Base-by-base conservation (phyloP, 768 basidiomycete genomes). In the Auricularia auricula-judae region DNA sequence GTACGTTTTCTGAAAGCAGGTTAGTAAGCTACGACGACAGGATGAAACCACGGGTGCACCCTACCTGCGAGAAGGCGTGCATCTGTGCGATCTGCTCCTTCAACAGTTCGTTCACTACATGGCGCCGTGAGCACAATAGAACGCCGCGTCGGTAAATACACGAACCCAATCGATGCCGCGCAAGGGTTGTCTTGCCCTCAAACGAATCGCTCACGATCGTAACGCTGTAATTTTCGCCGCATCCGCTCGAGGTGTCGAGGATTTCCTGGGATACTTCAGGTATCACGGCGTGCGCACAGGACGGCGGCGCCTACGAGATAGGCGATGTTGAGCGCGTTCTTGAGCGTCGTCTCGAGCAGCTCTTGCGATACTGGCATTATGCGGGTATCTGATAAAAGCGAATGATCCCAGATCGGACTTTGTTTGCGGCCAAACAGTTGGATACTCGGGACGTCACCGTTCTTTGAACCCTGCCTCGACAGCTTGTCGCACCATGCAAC, bases 21-120 rank as follows among this genome's bases (percentile, higher is more conserved):
- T 29, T 2, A 33, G 35, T 53, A 59, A 36, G 61, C 14, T 2
- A 35, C 64, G 35, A 64, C 23, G 51, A 29, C 42, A 33, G n/a
- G 44, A 39, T 36, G 62, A 60, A 29, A 14, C 36, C 61, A 11
- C 10, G 33, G 18, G 18, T 42, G 4, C 33, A 3, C 29, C 76
- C 62, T 68, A 91, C 91, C 85, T 93, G 91, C 14, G 91, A 91
- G 74, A 93, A 93, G 3, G 91, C 91, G 69, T 93, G 91, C 82
- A 93, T 86, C 64, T 87, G 83, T 0, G 87, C 78, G 64, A 93
- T 91, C 69, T 91, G 79, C 2, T 76, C 76, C 75, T 89, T 92
- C 70, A 93, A 72, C 8, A 86, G 70, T 29, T 90, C 86, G 69
- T 93, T 92, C 65, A 93, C 91, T 93, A 66, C 3, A 62, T 29